Evolutionary conservation across 1,139 yeast species (phyloP), one percentile per base, ranked within the genome.

Genomic region (Dujonia santamariae): DNA sequence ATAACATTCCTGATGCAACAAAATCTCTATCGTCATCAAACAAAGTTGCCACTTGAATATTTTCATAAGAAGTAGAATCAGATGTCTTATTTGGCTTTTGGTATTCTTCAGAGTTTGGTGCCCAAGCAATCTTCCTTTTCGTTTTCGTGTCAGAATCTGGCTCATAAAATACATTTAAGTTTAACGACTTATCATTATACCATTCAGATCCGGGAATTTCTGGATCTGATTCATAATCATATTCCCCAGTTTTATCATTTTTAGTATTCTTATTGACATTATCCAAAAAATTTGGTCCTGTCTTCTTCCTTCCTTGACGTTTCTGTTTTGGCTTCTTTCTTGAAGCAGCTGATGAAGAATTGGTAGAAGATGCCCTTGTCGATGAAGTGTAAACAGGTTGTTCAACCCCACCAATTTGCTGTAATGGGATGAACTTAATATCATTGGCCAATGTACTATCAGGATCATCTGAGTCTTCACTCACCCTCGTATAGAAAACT

Each of bases 1-100:
- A 77, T 39, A 88, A 64, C 44, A 86, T 65, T 1, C 96, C 97
- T 21, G 86, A 78, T 0, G 95, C 95, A 35, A 83, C 74, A 42
- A 72, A 74, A 28, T 79, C 83, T 32, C 73, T 69, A 46, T 83
- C 79, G 37, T 75, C 73, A 45, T 81, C 82, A 46, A 85, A 87
- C 33, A 86, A 61, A 8, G 82, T 73, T 0, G 85, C 84, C 14
- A 86, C 64, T 36, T 73, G 65, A 52, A 78, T 85, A 37, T 75
- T 69, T 37, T 83, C 86, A 24, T 72, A 65, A 8, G 46, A 49
- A 19, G 50, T 43, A 6, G 46, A 56, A 17, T 51, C 52, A 9
- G 69, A 65, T 7, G 59, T 56, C n/a, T 70, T 61, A 1, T 60
- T 45, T 3, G 68, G 54, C 3, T 43, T 61, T 34, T 67, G 64